Evolutionary conservation across 257 asterid species (phyloP), one percentile per base, ranked within the genome.

Genomic region (Solanum habrochaites): DNA sequence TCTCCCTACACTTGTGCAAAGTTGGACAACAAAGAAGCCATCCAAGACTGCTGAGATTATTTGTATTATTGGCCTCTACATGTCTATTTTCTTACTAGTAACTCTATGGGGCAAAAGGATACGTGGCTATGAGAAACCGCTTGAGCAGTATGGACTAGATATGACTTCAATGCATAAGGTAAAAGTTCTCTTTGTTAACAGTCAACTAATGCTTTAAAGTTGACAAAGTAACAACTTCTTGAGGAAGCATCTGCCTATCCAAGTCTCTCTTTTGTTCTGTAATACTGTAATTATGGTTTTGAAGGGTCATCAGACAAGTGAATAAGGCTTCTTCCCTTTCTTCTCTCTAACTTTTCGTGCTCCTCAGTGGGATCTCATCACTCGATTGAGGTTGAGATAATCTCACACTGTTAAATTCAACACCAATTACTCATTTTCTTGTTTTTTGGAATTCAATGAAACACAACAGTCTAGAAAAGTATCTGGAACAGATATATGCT

Each of bases 71-170:
- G 98, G 99, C 87, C 97, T 97, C 67, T 97, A 95, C 86, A 85
- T 89, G 88, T 92, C 98, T 82, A 86, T 91, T 86, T 62, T 94
- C 91, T 84, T 94, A 73, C 93, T 97, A 95, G 90, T 96, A 85
- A 90, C 91, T 31, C 64, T 93, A 78, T 97, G 99, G 99, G 99
- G 99, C 43, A 95, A 92, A 92, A 92, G 97, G 90, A 88, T 97
- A 77, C 98, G 98, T 86, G 93, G 94, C 87, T 94, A 93, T 87
- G 98, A 93, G 73, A 94, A 95, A 83, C 98, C 99, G 39, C 91
- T 96, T 45, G 85, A 56, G 91, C 97, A 91, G 87, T 97, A 97
- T 93, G 99, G 99, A 74, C 87, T 97, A 90, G 94, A 93, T 92
- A 87, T 94, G 89, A 89, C 91, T 91, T 93, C 98, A 78, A 35